These are phyloP conservation scores for Galerina marginata DNA, from an alignment of 768 basidiomycete species.

Conservation along the genomic window DNA sequence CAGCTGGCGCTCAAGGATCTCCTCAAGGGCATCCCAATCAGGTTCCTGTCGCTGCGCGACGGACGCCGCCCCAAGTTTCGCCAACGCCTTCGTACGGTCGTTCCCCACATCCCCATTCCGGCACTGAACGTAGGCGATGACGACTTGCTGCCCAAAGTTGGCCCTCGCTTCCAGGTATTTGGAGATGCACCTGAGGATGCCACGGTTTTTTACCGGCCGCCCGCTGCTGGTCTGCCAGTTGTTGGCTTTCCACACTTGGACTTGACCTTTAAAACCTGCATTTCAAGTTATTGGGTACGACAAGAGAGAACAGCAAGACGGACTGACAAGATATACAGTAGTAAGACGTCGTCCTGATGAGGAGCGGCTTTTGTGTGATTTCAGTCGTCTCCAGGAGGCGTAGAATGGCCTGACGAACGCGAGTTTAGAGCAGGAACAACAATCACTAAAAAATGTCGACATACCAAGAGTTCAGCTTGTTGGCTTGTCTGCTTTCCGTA, in stretches of 20 bases:
- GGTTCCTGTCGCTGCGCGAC: neutral
- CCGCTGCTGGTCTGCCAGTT: conserved; percentile 53
- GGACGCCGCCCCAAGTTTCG: neutral
- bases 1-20: neutral
- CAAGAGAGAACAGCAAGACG: too few relatives aligned
- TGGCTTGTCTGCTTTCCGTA: conserved; percentile 86
- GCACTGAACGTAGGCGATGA: conserved; percentile 37
- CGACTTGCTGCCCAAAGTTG: conserved; percentile 56
- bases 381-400: conserved; percentile 81
- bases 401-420: conserved; percentile 70
- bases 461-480: conserved; percentile 83
- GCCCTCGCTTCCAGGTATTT: conserved; percentile 64
- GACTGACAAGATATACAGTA: conserved; percentile 80
- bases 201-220: conserved; percentile 69
- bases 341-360: conserved; percentile 85
- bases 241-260: conserved; percentile 65
- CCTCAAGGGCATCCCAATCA: neutral
- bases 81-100: neutral
- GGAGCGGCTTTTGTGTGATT: conserved; percentile 52
- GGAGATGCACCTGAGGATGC: conserved; percentile 71
- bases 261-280: conserved; percentile 71
- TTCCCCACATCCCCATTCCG: neutral
- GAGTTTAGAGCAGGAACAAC: neutral
- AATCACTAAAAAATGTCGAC: conserved; percentile 30
- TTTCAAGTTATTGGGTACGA: neutral